Evolutionary conservation across 2,329 filamentous ascomycete genomes (phyloP).

Genomic region (Fusarium torulosum): DNA sequence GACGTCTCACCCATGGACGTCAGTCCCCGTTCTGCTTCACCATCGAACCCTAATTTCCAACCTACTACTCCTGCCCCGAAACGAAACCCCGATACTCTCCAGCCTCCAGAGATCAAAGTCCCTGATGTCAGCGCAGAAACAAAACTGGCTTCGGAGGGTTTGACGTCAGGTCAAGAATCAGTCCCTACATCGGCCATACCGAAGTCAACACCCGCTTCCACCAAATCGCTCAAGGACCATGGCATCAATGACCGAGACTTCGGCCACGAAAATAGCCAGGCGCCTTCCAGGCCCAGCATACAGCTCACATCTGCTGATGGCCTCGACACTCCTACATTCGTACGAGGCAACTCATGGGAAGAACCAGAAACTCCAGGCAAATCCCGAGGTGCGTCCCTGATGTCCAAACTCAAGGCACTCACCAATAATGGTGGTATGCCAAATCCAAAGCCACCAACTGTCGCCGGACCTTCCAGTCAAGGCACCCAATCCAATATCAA

Average conservation of each 20-base stretch:
- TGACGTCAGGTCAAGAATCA: conserved; percentile 17
- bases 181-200: conserved; percentile 33
- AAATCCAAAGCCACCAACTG: conserved; percentile 57
- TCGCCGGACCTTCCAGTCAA: conserved; percentile 50
- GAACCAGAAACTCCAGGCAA: conserved; percentile 72
- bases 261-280: conserved; percentile 17
- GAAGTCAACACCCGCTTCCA: conserved; percentile 42
- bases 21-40: conserved; percentile 39
- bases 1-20: conserved; percentile 40
- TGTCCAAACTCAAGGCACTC: conserved; percentile 82
- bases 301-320: conserved; percentile 76
- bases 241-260: conserved; percentile 41
- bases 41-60: conserved; percentile 38
- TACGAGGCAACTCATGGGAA: conserved; percentile 74
- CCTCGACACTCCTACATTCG: conserved; percentile 64
- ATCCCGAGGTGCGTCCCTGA: conserved; percentile 74
- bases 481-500: conserved; percentile 58
- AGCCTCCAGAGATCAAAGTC: conserved; percentile 40
- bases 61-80: conserved; percentile 28
- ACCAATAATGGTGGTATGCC: conserved; percentile 66
- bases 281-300: conserved; percentile 68
- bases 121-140: conserved; percentile 28
- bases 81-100: conserved; percentile 38
- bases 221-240: conserved; percentile 42
- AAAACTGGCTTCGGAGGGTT: conserved; percentile 22